These are phyloP conservation scores for Aureobasidium mangrovei DNA, from an alignment of 2,329 filamentous ascomycete species.

Conservation along the genomic window DNA sequence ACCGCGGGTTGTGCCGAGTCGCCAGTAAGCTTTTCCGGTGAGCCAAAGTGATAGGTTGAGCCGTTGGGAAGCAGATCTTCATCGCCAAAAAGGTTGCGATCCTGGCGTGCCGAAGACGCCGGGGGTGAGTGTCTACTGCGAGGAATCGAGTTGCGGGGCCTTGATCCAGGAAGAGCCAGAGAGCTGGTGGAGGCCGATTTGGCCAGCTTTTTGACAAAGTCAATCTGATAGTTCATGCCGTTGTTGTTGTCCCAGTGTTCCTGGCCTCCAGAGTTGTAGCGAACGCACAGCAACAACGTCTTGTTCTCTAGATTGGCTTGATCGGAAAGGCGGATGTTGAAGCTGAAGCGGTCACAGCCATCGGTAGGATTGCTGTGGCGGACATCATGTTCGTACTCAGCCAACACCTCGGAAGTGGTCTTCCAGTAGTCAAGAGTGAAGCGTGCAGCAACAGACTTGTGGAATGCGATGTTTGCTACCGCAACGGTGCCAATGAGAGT, in stretches of 20 bases:
- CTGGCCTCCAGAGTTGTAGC: conserved; percentile 72
- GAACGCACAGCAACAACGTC: conserved; percentile 84
- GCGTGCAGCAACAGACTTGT: conserved; percentile 80
- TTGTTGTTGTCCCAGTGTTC: conserved; percentile 96
- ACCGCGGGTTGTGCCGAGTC: conserved; percentile 46
- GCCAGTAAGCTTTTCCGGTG: conserved; percentile 43
- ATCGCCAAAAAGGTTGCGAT: conserved; percentile 47
- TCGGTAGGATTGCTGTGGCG: conserved; percentile 53
- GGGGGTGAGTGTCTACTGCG: conserved; percentile 41
- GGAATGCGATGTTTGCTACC: conserved; percentile 81
- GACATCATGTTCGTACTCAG: conserved; percentile 78
- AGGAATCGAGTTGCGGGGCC: conserved; percentile 37
- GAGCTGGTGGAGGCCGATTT: conserved; percentile 35
- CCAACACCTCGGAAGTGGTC: conserved; percentile 86
- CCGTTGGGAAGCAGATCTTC: conserved; percentile 56
- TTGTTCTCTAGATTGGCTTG: conserved; percentile 85
- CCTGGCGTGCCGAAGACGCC: conserved; percentile 27
- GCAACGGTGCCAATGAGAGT: conserved; percentile 73
- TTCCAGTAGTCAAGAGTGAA: conserved; percentile 99
- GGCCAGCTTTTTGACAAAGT: conserved; percentile 75
- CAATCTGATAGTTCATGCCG: conserved; percentile 80
- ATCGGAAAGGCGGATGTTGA: conserved; percentile 87
- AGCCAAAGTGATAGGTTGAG: conserved; percentile 37
- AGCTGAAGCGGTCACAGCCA: conserved; percentile 81
- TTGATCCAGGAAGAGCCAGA: conserved; percentile 18